phyloP scores from a whole-genome alignment of 1,284 basidiomycete species.

The Trichosporon coremiiforme region DNA sequence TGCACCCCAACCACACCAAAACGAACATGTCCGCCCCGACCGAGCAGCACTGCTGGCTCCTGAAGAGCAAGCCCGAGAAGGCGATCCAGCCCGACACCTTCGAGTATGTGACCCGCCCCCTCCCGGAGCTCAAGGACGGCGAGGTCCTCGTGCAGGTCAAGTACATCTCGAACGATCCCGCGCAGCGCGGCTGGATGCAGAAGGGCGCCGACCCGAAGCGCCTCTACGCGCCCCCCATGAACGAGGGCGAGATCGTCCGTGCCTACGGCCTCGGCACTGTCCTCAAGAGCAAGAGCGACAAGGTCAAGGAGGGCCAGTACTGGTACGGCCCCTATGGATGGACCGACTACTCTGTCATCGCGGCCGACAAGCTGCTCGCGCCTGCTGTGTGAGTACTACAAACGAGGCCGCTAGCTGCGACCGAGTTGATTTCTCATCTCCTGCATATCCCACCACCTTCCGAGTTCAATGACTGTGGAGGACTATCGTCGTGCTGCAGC shows the following conservation, averaged over 20 bases:
- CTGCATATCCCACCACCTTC: too few species aligned
- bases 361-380: slow-evolving; percentile 23
- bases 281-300: slow-evolving; percentile 35
- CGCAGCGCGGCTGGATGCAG: slow-evolving; percentile 47
- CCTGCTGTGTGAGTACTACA: slow-evolving; percentile 25
- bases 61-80: slow-evolving; percentile 39
- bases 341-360: slow-evolving; percentile 46
- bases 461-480: too few species aligned
- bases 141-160: slow-evolving; percentile 41
- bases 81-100: slow-evolving; percentile 38
- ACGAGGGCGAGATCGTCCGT: slow-evolving; percentile 39
- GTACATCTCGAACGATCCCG: slow-evolving; percentile 48
- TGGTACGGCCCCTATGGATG: slow-evolving; percentile 39
- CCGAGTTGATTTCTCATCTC: too few species aligned
- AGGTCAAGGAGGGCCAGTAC: slow-evolving; percentile 40
- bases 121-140: slow-evolving; percentile 43
- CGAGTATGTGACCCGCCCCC: slow-evolving; percentile 32
- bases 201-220: slow-evolving; percentile 36
- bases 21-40: slow-evolving; percentile 30
- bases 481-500: too few species aligned
- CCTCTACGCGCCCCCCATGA: slow-evolving; percentile 37
- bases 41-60: slow-evolving; percentile 37
- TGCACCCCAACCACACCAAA: background rate
- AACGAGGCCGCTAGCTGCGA: too few species aligned
- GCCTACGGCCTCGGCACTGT: slow-evolving; percentile 37